Evolutionary conservation across 306 rosid genomes (phyloP).

Genomic region (Astragalus glycyphyllos): DNA sequence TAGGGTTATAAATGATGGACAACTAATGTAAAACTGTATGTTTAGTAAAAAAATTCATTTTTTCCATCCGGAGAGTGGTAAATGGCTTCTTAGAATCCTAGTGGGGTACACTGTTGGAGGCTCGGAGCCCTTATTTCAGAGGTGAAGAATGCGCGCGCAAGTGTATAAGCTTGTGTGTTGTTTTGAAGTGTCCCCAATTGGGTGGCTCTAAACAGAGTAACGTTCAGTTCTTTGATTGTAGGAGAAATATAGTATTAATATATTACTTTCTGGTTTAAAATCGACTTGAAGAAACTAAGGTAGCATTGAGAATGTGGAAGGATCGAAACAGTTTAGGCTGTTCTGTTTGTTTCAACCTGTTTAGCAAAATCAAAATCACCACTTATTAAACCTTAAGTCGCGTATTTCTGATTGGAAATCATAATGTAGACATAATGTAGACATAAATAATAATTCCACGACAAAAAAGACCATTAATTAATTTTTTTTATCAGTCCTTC

Average conservation of each 20-base stretch:
- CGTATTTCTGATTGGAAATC: not conserved
- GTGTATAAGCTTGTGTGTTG: not conserved
- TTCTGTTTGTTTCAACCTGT: too few species aligned
- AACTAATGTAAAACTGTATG: not conserved
- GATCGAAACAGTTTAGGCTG: not conserved
- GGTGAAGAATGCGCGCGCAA: too few species aligned
- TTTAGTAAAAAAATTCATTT: not conserved
- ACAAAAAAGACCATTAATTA: not conserved
- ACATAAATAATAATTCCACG: not conserved
- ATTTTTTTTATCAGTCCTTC: not conserved
- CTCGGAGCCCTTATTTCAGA: too few species aligned
- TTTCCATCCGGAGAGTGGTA: conserved; percentile 8
- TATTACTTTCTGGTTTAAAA: too few species aligned
- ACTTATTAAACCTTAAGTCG: not conserved
- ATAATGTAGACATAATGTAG: not conserved
- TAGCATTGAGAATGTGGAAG: too few species aligned
- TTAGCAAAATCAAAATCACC: too few species aligned
- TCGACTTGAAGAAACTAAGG: too few species aligned
- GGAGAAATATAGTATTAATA: too few species aligned
- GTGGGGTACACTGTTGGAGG: conserved; percentile 8
- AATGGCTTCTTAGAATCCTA: not conserved
- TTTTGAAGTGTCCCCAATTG: not conserved
- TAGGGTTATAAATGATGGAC: not conserved
- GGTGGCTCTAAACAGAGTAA: not conserved
- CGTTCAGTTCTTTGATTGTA: not conserved